Base-by-base conservation (phyloP, 306 rosid genomes). In the Biancaea sappan region DNA sequence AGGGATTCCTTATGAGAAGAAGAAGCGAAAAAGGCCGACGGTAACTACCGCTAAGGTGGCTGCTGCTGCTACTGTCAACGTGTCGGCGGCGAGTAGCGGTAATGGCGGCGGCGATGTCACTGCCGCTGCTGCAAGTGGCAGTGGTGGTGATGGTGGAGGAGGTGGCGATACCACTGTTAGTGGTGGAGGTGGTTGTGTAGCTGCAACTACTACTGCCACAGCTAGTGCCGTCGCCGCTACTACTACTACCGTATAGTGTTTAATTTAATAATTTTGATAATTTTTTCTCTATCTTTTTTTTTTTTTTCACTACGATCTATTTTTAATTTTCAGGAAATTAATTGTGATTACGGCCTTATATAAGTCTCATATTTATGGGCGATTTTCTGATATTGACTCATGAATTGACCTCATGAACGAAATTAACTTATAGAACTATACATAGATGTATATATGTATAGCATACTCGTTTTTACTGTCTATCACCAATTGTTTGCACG, bases 1-100 rank as follows among this genome's bases (percentile, higher is more conserved):
- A 76, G 98, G 98, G 13, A 91, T 94, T 54, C 94, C 98, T 21
- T 95, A 95, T 35, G 96, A 94, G 79, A 95, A 95, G 81, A 95
- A 92, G 86, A 95, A 95, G 62, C 79, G 99, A 32, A 95, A 87
- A 82, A 72, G 97, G 22, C 60, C 83, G 1, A 14, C 87, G 3
- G 72, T 71, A 1, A 65, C 83, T 1, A 21, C 78, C 6, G n/a
- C 78, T 1, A 37, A 79, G 12, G 44, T 52, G 19, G 48, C 41
- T 3, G 34, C 58, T 40, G 46, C 12, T 11, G 46, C 6, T 3
- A 2, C 65, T 0, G 19, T 43, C 4, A 75, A 54, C 74, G 82
- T 79, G 66, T 35, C 91, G 15, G 81, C 81, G 16, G 81, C 51
- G 10, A 74, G 75, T 71, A 32, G 61, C 38, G 13, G 70, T 15